Conservation (phyloP, 2,329 filamentous ascomycete species). For the Botryotinia calthae region DNA sequence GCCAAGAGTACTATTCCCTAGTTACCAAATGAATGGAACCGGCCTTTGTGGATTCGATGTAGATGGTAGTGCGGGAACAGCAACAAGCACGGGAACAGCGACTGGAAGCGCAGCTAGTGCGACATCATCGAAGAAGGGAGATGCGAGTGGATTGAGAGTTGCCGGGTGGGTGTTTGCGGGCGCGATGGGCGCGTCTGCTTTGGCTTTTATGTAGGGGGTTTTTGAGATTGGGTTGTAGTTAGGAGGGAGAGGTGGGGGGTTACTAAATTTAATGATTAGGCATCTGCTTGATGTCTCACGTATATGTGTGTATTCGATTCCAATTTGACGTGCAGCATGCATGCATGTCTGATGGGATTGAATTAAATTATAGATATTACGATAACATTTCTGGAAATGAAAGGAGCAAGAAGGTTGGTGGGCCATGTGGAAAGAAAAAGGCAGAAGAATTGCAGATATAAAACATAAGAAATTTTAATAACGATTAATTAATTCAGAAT, state of each 20-base stretch:
- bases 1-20: conserved; percentile 16
- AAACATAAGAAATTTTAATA: too few relatives aligned
- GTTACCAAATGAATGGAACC: not conserved
- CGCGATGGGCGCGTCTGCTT: not conserved
- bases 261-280: not conserved
- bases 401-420: too few relatives aligned
- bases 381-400: not conserved
- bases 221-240: not conserved
- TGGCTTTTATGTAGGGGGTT: not conserved
- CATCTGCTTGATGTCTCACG: not conserved
- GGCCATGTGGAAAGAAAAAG: not conserved
- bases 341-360: not conserved
- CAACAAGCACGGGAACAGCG: not conserved
- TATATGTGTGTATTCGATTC: not conserved
- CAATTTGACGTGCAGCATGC: not conserved
- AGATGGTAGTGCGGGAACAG: not conserved
- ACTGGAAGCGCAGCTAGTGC: conserved; percentile 1
- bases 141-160: not conserved
- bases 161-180: not conserved
- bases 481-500: too few relatives aligned
- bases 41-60: not conserved
- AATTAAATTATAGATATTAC: not conserved
- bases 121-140: conserved; percentile 6
- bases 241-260: too few relatives aligned
- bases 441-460: too few relatives aligned